Evolutionary conservation across 768 basidiomycete species (phyloP), one percentile per base, ranked within the genome.

Genomic region (Boletus rufocinnamomeus): DNA sequence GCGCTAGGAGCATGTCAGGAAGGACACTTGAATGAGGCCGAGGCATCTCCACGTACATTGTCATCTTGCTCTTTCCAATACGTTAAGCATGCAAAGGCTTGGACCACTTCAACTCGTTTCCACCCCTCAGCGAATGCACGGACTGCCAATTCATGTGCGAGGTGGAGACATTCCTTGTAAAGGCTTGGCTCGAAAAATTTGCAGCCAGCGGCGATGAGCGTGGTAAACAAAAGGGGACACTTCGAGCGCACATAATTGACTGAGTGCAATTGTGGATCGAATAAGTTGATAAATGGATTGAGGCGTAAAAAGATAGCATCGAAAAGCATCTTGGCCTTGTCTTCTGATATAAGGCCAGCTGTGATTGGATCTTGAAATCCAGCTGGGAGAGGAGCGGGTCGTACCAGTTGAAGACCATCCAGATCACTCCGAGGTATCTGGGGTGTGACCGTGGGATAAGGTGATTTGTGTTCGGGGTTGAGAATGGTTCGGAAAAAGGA

Each of bases 11-110:
- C 38, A 56, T 50, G 46, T 69, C 58, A 74, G 58, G 4, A 59
- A 38, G 27, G 51, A 44, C 38, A 35, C 32, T 43, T 34, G 21
- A 25, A 41, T 21, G 16, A 59, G 32, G 25, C 53, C 30, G 49
- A 45, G 52, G 54, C 38, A 56, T 56, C 54, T 60, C 48, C 56
- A 71, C 82, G 48, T 62, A 89, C 89, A 55, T 85, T 89, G 64
- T 96, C 94, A 61, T 90, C 86, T 41, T 92, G 89, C 65, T 92
- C 90, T 69, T 83, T 88, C 91, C 92, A 95, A 73, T 95, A 95
- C 40, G 88, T 91, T 59, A 95, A 78, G 65, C 91, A 93, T 21
- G 89, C 87, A 70, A 93, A 91, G 28, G 92, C 91, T 73, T 96
- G 94, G 5, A 91, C 89, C 23, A 93, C 86, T 73, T 94, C 93